These are phyloP conservation scores for Penicillium sp. DNA, from an alignment of 2,329 filamentous ascomycete genomes.

Conservation along the genomic window DNA sequence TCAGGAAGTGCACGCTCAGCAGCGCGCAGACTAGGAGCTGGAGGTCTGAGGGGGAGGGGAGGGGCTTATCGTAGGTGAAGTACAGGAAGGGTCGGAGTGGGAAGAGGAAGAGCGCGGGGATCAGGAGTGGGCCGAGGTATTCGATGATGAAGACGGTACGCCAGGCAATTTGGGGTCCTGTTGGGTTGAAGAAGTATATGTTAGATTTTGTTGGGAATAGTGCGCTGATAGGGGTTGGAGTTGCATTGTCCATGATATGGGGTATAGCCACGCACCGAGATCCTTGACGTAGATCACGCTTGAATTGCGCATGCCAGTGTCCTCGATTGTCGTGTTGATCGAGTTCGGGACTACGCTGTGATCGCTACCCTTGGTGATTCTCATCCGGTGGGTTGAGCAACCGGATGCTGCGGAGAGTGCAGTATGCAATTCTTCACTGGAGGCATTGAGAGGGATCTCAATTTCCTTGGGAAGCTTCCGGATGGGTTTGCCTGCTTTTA, in stretches of 20 bases:
- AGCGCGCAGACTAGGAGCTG: conserved; percentile 74
- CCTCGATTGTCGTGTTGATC: conserved; percentile 50
- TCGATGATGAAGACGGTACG: conserved; percentile 92
- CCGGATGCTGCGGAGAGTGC: conserved; percentile 54
- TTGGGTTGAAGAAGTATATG: neutral
- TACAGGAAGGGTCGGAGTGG: conserved; percentile 71
- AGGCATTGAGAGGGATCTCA: conserved; percentile 50
- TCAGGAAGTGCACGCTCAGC: conserved; percentile 80
- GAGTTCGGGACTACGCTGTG: conserved; percentile 56
- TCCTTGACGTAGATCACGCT: conserved; percentile 82
- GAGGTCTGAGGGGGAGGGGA: conserved; percentile 55
- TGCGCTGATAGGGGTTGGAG: neutral
- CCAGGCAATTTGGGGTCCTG: conserved; percentile 91
- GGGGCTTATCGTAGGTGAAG: conserved; percentile 48
- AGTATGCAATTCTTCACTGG: conserved; percentile 56
- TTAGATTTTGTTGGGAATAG: conserved; percentile 17
- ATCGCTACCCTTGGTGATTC: conserved; percentile 64
- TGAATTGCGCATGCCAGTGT: conserved; percentile 56
- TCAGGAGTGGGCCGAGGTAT: conserved; percentile 85
- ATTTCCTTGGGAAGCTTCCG: conserved; percentile 57
- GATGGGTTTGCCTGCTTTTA: conserved; percentile 57
- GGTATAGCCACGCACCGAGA: conserved; percentile 60
- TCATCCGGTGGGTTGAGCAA: conserved; percentile 57
- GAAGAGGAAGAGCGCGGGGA: conserved; percentile 73
- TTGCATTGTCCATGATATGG: neutral